Conservation (phyloP, 176 grass and related monocot species). For the Phoenix roebelenii region DNA sequence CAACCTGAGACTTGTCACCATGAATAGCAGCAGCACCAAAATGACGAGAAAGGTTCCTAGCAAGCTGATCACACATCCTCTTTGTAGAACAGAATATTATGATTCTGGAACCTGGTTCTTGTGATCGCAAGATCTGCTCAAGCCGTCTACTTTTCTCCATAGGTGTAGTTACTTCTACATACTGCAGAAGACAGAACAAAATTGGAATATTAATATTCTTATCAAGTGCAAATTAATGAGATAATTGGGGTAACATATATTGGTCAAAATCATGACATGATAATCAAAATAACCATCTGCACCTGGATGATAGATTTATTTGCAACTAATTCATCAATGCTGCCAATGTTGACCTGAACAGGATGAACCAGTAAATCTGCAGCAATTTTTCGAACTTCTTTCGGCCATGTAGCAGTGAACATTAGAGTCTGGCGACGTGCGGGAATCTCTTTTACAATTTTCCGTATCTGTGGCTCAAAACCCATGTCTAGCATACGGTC, state of each 20-base stretch:
- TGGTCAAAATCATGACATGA: too few relatives aligned
- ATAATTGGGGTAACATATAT: too few relatives aligned
- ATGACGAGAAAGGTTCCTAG: constrained; percentile 42
- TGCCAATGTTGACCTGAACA: constrained; percentile 87
- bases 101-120: constrained; percentile 68
- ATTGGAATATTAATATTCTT: too few relatives aligned
- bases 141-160: constrained; percentile 67
- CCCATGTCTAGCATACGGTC: constrained; percentile 99
- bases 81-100: constrained; percentile 99
- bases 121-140: constrained; percentile 68
- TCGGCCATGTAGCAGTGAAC: constrained; percentile 96
- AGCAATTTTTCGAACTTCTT: constrained; percentile 71
- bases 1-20: constrained; percentile 88
- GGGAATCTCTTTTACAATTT: constrained; percentile 75
- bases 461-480: constrained; percentile 88
- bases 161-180: constrained; percentile 65
- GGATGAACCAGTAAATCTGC: constrained; percentile 58
- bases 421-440: constrained; percentile 71
- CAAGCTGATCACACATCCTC: constrained; percentile 86
- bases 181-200: constrained; percentile 12
- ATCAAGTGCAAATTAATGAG: too few relatives aligned
- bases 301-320: constrained; percentile 95
- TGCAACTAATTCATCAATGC: constrained; percentile 62
- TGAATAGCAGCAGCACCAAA: constrained; percentile 80
- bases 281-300: background rate